phyloP scores from a whole-genome alignment of 2,329 filamentous ascomycete genomes.

The Arthrocladium fulminans region DNA sequence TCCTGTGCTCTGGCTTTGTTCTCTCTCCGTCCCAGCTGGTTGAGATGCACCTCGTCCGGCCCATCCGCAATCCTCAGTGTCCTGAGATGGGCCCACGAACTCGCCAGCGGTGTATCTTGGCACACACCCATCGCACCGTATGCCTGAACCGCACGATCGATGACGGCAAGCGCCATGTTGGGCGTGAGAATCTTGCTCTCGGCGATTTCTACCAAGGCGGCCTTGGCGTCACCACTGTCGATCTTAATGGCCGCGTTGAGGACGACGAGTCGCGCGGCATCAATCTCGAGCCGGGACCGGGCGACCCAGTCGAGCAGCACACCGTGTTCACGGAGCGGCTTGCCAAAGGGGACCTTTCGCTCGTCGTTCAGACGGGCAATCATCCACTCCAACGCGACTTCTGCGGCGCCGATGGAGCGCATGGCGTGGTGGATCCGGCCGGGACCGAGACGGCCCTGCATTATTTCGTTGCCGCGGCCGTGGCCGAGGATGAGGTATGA shows the following conservation, averaged over 20 bases:
- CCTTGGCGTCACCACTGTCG: slow-evolving; percentile 78
- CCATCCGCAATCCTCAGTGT: slow-evolving; percentile 83
- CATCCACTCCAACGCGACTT: slow-evolving; percentile 88
- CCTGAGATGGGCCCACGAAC: slow-evolving; percentile 62
- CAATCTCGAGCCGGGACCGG: slow-evolving; percentile 83
- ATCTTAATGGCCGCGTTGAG: slow-evolving; percentile 93
- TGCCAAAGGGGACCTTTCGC: slow-evolving; percentile 79
- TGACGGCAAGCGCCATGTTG: slow-evolving; percentile 68
- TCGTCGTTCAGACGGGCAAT: slow-evolving; percentile 88
- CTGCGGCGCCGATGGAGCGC: slow-evolving; percentile 83
- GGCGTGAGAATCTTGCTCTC: slow-evolving; percentile 91
- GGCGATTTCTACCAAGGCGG: slow-evolving; percentile 61
- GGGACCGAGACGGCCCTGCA: slow-evolving; percentile 89
- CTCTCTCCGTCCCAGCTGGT: slow-evolving; percentile 48
- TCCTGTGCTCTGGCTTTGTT: slow-evolving; percentile 33
- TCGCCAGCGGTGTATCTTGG: slow-evolving; percentile 86
- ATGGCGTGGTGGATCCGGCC: slow-evolving; percentile 97
- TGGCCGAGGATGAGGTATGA: slow-evolving; percentile 87
- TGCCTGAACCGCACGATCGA: slow-evolving; percentile 86
- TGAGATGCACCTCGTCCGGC: slow-evolving; percentile 85
- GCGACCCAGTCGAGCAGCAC: slow-evolving; percentile 94
- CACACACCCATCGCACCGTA: slow-evolving; percentile 83
- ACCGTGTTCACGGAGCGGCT: slow-evolving; percentile 75
- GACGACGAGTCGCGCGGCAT: slow-evolving; percentile 77
- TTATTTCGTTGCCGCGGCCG: slow-evolving; percentile 93